phyloP scores from a whole-genome alignment of 1,284 basidiomycete species.

The Volvariella volvacea region DNA sequence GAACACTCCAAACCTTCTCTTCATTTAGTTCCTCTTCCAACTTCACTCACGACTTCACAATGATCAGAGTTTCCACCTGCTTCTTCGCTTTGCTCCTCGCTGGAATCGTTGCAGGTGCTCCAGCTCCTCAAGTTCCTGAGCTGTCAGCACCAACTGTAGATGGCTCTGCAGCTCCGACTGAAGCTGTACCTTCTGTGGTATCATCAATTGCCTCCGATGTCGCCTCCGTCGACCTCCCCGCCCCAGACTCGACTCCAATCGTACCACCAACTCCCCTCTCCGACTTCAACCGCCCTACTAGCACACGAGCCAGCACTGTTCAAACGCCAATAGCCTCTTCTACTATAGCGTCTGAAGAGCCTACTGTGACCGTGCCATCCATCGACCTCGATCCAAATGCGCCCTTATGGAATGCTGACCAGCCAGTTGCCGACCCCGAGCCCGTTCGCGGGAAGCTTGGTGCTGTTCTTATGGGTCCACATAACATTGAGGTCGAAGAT shows the following conservation, averaged over 20 bases:
- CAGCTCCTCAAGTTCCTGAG: conserved; percentile 13
- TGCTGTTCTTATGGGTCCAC: conserved; percentile 48
- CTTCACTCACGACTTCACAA: conserved; percentile 8
- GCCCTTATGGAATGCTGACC: conserved; percentile 27
- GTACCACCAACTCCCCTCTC: too few relatives aligned
- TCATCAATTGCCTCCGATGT: too few relatives aligned
- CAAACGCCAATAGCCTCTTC: background rate
- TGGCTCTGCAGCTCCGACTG: conserved; percentile 5
- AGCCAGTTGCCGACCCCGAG: conserved; percentile 13
- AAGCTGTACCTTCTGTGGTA: conserved; percentile 11
- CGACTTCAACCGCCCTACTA: too few relatives aligned
- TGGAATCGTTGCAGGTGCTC: conserved; percentile 16
- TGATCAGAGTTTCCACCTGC: conserved; percentile 21
- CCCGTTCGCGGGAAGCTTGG: conserved; percentile 38
- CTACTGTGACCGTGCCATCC: conserved; percentile 34
- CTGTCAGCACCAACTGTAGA: conserved; percentile 10
- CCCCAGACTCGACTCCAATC: too few relatives aligned
- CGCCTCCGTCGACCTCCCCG: too few relatives aligned
- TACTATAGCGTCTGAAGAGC: conserved; percentile 3
- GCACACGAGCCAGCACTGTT: background rate
- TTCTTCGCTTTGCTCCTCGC: conserved; percentile 25
- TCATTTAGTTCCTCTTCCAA: conserved; percentile 5
- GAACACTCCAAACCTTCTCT: conserved; percentile 2
- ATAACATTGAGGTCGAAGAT: conserved; percentile 43
- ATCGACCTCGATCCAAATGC: conserved; percentile 48